Evolutionary conservation across 495 filamentous ascomycete species (phyloP).

Genomic region (Penicillium verhagenii): DNA sequence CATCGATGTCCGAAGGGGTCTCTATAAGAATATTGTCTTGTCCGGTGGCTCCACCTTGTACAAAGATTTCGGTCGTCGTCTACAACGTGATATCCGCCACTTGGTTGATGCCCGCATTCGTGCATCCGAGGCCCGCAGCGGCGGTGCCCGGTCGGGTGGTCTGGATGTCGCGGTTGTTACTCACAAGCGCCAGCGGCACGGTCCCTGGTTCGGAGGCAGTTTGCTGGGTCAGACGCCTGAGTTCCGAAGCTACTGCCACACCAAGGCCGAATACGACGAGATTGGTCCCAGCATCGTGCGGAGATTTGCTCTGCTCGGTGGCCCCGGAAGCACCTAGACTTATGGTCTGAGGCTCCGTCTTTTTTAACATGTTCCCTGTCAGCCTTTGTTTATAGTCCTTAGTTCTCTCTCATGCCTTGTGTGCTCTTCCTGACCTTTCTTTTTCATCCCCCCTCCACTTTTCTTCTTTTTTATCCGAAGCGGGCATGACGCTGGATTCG

Average conservation of each 20-base stretch:
- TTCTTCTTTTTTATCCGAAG: slow-evolving; percentile 16
- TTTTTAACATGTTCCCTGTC: slow-evolving; percentile 21
- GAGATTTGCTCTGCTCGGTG: slow-evolving; percentile 90
- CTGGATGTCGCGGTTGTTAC: slow-evolving; percentile 95
- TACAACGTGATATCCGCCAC: slow-evolving; percentile 95
- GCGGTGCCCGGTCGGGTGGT: slow-evolving; percentile 75
- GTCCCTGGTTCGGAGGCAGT: slow-evolving; percentile 97
- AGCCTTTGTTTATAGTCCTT: slow-evolving; percentile 36
- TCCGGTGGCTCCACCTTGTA: slow-evolving; percentile 96
- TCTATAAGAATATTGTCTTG: slow-evolving; percentile 99
- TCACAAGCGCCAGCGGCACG: slow-evolving; percentile 93
- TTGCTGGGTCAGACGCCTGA: slow-evolving; percentile 98
- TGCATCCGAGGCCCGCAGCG: slow-evolving; percentile 87
- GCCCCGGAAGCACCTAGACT: slow-evolving; percentile 67
- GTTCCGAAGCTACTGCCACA: slow-evolving; percentile 98
- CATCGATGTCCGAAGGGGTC: slow-evolving; percentile 92
- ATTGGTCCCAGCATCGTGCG: slow-evolving; percentile 93
- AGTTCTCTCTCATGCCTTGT: slow-evolving; percentile 25
- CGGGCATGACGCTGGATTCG: slow-evolving; percentile 20
- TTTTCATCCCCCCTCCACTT: slow-evolving; percentile 4
- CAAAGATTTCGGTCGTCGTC: slow-evolving; percentile 91
- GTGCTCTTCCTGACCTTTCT: slow-evolving; percentile 2
- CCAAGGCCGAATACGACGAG: slow-evolving; percentile 94
- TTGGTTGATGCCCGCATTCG: slow-evolving; percentile 88
- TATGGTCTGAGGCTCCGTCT: slow-evolving; percentile 3